Conservation (phyloP, 2,329 filamentous ascomycete genomes). For the Falciphora oryzae region DNA sequence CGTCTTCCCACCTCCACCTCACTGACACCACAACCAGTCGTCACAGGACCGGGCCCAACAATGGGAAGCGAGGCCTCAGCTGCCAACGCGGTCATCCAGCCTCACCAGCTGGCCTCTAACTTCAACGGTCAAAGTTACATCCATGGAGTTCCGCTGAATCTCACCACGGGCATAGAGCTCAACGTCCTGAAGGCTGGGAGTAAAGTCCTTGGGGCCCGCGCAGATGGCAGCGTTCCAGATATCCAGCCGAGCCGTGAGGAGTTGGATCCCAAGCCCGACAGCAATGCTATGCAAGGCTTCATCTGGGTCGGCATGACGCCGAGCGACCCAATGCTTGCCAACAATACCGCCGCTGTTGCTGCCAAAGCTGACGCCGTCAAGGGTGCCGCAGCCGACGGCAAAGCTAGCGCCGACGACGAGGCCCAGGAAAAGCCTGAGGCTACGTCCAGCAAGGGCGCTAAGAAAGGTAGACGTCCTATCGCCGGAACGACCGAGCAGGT, state of each 20-base stretch:
- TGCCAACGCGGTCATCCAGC: background rate
- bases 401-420: slow-evolving; percentile 15
- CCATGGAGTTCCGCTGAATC: background rate
- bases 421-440: background rate
- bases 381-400: slow-evolving; percentile 29
- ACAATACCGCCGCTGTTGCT: background rate
- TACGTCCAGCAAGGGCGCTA: background rate
- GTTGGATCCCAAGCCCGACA: slow-evolving; percentile 1
- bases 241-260: slow-evolving; percentile 1
- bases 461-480: background rate
- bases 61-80: background rate
- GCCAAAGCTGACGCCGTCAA: background rate
- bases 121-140: background rate
- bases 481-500: background rate
- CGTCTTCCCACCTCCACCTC: no score
- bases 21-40: background rate
- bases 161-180: background rate
- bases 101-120: background rate
- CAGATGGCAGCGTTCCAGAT: background rate
- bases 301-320: slow-evolving; percentile 8
- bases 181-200: background rate
- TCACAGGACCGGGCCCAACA: background rate
- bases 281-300: background rate
- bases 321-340: background rate
- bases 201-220: no score